Base-by-base conservation (phyloP, 306 rosid genomes). In the Vicia sativa region DNA sequence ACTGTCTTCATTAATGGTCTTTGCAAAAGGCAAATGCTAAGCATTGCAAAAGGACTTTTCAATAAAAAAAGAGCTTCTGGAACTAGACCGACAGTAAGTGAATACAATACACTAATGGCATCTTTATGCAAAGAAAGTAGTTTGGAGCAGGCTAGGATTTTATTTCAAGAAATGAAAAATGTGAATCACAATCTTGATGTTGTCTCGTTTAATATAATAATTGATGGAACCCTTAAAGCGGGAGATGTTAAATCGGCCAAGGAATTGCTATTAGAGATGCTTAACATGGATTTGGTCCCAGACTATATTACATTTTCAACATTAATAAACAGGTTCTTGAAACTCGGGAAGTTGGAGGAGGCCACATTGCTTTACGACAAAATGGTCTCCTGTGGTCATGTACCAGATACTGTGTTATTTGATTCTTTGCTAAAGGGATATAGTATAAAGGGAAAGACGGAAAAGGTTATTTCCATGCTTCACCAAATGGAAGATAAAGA, bases 381-480 rank as follows among this genome's bases (percentile, higher is more conserved):
- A 76, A 90, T 90, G 97, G 67, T 77, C 8, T 67, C 83, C 31
- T 49, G 31, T 74, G 97, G 93, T 68, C 79, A 70, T 29, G 68
- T 65, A 39, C 97, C 96, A 10, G 84, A 82, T 54, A 78, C 73
- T 74, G 43, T 53, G 59, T 72, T 88, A 45, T 90, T 73, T 41
- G 90, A 90, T 80, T 86, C 96, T 63, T 86, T 93, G 67, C 78
- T 93, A 23, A 88, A 83, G 79, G 87, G 84, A 41, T 90, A 75
- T 79, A 18, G 78, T 67, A 68, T 75, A 15, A 81, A 18, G 34
- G 87, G 88, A 18, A 81, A 82, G 62, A 81, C 87, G 8, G 34
- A 74, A 56, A 80, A 86, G 65, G 75, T 88, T 35, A 29, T 88
- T 77, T 70, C 71, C 28, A 53, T 83, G 90, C 88, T 93, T 77